These are phyloP conservation scores for Colletotrichum chlorophyti DNA, from an alignment of 2,329 filamentous ascomycete genomes.

Conservation along the genomic window DNA sequence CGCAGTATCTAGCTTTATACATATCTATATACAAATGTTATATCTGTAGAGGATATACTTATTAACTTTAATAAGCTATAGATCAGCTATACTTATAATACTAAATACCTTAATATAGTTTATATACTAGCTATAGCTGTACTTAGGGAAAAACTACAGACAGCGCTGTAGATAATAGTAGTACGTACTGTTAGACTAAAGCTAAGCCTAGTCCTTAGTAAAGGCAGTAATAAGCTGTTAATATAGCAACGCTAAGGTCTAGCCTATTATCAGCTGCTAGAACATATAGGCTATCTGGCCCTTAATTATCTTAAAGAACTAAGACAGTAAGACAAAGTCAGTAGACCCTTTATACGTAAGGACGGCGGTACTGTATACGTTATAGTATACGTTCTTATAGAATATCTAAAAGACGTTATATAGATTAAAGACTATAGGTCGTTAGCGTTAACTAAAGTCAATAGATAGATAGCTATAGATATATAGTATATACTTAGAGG, in stretches of 20 bases:
- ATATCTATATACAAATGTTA: not conserved
- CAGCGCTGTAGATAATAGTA: not conserved
- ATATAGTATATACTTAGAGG: no score
- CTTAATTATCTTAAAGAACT: not conserved
- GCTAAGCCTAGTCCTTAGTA: not conserved
- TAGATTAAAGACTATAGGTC: no score
- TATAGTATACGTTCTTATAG: not conserved
- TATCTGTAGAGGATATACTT: slow-evolving; percentile 2
- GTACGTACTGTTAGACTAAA: not conserved
- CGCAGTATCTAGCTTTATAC: not conserved
- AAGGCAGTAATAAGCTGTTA: not conserved
- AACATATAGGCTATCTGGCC: not conserved
- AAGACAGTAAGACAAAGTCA: not conserved
- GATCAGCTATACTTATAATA: not conserved
- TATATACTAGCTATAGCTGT: not conserved
- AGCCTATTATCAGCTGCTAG: not conserved
- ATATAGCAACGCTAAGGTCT: not conserved
- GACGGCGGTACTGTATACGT: not conserved
- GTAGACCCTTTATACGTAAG: not conserved
- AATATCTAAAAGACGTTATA: no score
- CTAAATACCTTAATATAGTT: not conserved
- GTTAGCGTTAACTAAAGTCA: no score
- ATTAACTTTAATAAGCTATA: not conserved
- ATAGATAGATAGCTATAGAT: no score
- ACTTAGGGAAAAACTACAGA: not conserved